Conservation (phyloP, 352 stramenopile genomes). For the Blastocystis sp. region DNA sequence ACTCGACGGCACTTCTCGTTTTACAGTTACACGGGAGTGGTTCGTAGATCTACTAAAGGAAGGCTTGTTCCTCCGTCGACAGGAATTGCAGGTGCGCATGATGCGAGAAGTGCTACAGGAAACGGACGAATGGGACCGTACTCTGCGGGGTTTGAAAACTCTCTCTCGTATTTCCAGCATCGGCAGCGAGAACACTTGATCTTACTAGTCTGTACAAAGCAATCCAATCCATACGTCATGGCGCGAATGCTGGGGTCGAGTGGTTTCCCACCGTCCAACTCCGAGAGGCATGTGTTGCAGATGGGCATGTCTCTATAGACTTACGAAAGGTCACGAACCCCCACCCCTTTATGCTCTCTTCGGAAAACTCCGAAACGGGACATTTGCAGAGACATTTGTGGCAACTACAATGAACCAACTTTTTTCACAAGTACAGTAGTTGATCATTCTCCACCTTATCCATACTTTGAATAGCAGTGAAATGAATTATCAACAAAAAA, state of each 20-base stretch:
- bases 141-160: not conserved
- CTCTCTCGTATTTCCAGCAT: slow-evolving; percentile 27
- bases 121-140: not conserved
- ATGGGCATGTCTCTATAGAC: not conserved
- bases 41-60: not conserved
- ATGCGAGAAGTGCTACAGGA: slow-evolving; percentile 23
- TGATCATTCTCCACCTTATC: not conserved
- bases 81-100: slow-evolving; percentile 51
- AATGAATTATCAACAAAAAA: not conserved
- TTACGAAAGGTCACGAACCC: not conserved
- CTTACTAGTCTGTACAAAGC: not conserved
- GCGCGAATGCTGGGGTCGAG: not conserved
- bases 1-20: not conserved
- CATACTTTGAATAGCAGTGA: no score
- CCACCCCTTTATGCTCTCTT: not conserved
- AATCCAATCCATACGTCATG: not conserved
- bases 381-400: not conserved
- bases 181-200: slow-evolving; percentile 48
- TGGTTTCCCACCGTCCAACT: not conserved
- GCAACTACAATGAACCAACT: not conserved
- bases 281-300: not conserved
- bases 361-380: not conserved
- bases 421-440: not conserved
- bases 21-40: not conserved
- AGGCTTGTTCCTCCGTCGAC: not conserved